These are phyloP conservation scores for Purpureocillium lavendulum DNA, from an alignment of 2,329 filamentous ascomycete species.

Conservation along the genomic window DNA sequence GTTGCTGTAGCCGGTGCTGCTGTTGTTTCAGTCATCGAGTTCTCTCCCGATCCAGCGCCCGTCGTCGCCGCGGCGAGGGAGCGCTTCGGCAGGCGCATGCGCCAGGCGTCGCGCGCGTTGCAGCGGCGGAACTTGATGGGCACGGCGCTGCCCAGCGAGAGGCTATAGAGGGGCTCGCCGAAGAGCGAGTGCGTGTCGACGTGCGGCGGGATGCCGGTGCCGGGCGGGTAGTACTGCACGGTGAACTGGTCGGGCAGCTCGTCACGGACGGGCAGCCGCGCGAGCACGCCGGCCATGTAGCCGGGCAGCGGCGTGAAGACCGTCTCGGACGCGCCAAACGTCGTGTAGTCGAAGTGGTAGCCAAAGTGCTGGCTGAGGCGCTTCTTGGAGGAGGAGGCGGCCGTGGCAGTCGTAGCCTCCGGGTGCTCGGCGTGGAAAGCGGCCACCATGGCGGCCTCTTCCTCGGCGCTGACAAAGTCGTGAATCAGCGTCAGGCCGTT, in stretches of 20 bases:
- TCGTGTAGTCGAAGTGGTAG: slow-evolving; percentile 51
- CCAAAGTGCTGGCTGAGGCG: slow-evolving; percentile 33
- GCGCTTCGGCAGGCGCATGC: slow-evolving; percentile 1
- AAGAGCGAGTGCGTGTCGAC: slow-evolving; percentile 42
- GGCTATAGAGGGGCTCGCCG: slow-evolving; percentile 5
- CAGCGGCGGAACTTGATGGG: slow-evolving; percentile 4
- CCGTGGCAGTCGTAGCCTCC: neutral
- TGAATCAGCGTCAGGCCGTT: neutral
- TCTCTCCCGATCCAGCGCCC: neutral
- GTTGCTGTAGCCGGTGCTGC: neutral
- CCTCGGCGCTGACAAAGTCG: neutral
- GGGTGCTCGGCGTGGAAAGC: neutral
- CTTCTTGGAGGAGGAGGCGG: neutral
- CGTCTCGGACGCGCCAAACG: slow-evolving; percentile 40
- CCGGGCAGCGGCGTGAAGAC: slow-evolving; percentile 42
- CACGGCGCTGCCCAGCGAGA: slow-evolving; percentile 3
- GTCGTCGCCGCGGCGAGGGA: neutral
- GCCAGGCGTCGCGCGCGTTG: neutral
- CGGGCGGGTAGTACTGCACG: slow-evolving; percentile 51
- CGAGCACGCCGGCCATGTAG: slow-evolving; percentile 41
- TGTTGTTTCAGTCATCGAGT: neutral
- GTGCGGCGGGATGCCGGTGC: slow-evolving; percentile 51
- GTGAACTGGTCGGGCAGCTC: slow-evolving; percentile 49
- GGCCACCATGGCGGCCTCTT: neutral
- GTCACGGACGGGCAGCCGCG: slow-evolving; percentile 24